These are phyloP conservation scores for Priceomyces fermenticarens DNA, from an alignment of 805 yeast species.

Conservation along the genomic window DNA sequence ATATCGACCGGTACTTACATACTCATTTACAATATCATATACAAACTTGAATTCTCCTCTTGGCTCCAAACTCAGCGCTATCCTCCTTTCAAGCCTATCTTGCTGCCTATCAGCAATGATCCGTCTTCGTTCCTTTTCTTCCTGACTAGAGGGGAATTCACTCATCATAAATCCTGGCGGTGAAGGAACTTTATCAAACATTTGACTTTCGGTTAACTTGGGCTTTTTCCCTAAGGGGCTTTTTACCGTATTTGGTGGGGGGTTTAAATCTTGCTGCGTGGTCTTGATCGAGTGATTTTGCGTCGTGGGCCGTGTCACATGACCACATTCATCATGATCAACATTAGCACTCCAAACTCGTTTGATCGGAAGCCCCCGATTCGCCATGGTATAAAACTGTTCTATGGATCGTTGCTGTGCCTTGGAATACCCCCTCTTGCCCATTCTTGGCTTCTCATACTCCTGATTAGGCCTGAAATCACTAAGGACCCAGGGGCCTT, in stretches of 20 bases:
- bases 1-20: conserved; percentile 14
- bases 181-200: conserved; percentile 34
- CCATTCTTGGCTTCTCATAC: conserved; percentile 14
- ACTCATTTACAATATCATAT: conserved; percentile 27
- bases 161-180: conserved; percentile 42
- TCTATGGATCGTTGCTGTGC: conserved; percentile 13
- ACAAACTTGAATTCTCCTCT: conserved; percentile 31
- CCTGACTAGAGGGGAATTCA: conserved; percentile 36
- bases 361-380: background rate
- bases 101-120: conserved; percentile 19
- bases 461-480: conserved; percentile 33
- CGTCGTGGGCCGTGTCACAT: too few relatives aligned
- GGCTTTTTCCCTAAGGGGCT: too few relatives aligned
- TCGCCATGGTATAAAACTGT: conserved; percentile 12
- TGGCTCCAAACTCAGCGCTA: conserved; percentile 22
- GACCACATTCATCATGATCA: too few relatives aligned
- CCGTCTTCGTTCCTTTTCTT: conserved; percentile 17
- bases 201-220: conserved; percentile 15
- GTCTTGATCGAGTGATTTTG: too few relatives aligned
- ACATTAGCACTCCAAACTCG: too few relatives aligned
- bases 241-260: background rate
- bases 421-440: conserved; percentile 13
- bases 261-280: conserved; percentile 1
- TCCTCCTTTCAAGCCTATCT: conserved; percentile 25
- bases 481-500: conserved; percentile 30